Percentiles rank a stretch among this genome's conserved stretches.
These are phyloP conservation scores for Apocynum venetum DNA, from an alignment of 257 asterid genomes.

Conservation along the genomic window DNA sequence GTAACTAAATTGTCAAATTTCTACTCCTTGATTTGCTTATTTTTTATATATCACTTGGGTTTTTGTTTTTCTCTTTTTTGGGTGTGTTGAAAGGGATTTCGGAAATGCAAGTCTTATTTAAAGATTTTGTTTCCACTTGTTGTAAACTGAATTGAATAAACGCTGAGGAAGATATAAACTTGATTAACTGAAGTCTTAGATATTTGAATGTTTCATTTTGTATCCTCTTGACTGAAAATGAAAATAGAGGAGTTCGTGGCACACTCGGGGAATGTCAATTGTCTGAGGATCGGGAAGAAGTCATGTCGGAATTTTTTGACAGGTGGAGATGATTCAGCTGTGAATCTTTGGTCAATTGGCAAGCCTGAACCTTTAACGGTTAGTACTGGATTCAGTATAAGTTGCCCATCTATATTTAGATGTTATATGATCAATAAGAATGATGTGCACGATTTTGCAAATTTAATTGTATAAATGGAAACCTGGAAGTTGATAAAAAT, in stretches of 20 bases:
- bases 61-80: too few species aligned
- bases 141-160: background rate
- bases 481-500: background rate
- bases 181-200: background rate
- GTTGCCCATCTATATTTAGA: background rate
- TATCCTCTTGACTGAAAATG: constrained; percentile 53
- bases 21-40: background rate
- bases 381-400: constrained; percentile 27
- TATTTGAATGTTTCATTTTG: constrained; percentile 15
- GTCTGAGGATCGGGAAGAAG: constrained; percentile 94
- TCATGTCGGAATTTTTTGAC: constrained; percentile 73
- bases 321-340: constrained; percentile 97
- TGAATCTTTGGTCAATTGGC: constrained; percentile 95
- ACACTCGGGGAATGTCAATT: constrained; percentile 93
- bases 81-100: background rate
- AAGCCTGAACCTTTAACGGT: constrained; percentile 78
- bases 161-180: background rate
- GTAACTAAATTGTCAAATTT: background rate
- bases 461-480: background rate
- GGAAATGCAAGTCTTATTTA: background rate
- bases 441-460: background rate
- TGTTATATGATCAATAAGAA: background rate
- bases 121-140: background rate
- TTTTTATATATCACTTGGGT: background rate
- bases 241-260: constrained; percentile 94